Evolutionary conservation across 352 stramenopile species (phyloP).

Genomic region (Phytophthora pluvialis): DNA sequence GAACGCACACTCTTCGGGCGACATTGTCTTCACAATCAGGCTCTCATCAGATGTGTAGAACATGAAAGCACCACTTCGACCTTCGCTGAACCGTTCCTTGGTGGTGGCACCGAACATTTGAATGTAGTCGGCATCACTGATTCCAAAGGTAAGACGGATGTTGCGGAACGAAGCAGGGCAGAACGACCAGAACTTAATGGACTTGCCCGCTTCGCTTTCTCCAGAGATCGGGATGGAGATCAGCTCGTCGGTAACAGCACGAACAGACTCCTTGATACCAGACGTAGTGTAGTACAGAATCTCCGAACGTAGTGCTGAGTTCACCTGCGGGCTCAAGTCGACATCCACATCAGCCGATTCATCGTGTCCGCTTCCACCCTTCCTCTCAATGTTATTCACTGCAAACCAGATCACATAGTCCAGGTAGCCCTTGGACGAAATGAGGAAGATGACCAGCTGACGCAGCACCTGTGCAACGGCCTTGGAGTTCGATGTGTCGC

Average conservation of each 20-base stretch:
- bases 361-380: slow-evolving; percentile 49
- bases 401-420: slow-evolving; percentile 92
- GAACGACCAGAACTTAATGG: slow-evolving; percentile 91
- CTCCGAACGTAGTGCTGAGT: slow-evolving; percentile 87
- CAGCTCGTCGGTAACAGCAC: slow-evolving; percentile 71
- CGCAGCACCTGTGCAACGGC: slow-evolving; percentile 77
- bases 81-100: slow-evolving; percentile 91
- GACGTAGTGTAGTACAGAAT: slow-evolving; percentile 93
- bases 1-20: slow-evolving; percentile 84
- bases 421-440: slow-evolving; percentile 84
- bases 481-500: slow-evolving; percentile 56
- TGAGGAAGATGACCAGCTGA: slow-evolving; percentile 85
- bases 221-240: slow-evolving; percentile 86
- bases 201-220: slow-evolving; percentile 76
- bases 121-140: slow-evolving; percentile 84
- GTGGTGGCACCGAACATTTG: slow-evolving; percentile 86
- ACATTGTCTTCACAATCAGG: slow-evolving; percentile 93
- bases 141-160: slow-evolving; percentile 84
- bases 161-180: slow-evolving; percentile 85
- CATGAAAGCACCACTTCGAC: slow-evolving; percentile 91
- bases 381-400: slow-evolving; percentile 88
- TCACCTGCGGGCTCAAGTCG: slow-evolving; percentile 87
- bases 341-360: slow-evolving; percentile 86
- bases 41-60: slow-evolving; percentile 91
- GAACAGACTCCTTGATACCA: slow-evolving; percentile 88